Conservation (phyloP, 148 eudicot species). For the Vaccinium darrowii region DNA sequence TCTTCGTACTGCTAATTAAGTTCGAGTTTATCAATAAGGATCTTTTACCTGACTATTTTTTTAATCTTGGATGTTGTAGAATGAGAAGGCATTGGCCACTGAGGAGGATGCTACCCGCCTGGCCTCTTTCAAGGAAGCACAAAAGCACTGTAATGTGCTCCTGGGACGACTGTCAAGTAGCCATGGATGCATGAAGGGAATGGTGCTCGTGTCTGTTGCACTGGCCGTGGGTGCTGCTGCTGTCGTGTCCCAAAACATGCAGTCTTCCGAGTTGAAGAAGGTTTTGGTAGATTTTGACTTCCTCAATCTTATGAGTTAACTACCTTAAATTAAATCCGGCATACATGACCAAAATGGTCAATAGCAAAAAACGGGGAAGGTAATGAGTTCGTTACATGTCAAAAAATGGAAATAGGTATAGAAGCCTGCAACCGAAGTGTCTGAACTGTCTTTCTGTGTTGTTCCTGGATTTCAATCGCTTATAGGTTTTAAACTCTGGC, state of each 20-base stretch:
- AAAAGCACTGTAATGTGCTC: slow-evolving; percentile 44
- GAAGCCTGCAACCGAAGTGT: background rate
- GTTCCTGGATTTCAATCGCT: background rate
- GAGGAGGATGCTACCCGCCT: slow-evolving; percentile 31
- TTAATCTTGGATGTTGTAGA: slow-evolving; percentile 27
- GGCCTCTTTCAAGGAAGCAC: slow-evolving; percentile 43
- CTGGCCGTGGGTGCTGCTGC: slow-evolving; percentile 36
- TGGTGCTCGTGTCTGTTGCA: slow-evolving; percentile 25
- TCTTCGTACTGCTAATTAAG: background rate
- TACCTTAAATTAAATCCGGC: background rate
- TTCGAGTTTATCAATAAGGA: background rate
- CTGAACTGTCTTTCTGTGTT: background rate
- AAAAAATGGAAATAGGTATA: background rate
- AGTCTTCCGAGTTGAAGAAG: slow-evolving; percentile 19
- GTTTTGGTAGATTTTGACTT: slow-evolving; percentile 17
- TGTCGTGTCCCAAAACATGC: slow-evolving; percentile 24
- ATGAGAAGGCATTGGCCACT: slow-evolving; percentile 40
- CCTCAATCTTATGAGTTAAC: slow-evolving; percentile 2
- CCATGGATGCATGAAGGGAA: slow-evolving; percentile 32
- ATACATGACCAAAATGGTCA: slow-evolving; percentile 9
- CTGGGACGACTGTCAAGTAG: slow-evolving; percentile 36
- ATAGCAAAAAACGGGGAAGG: slow-evolving; percentile 10
- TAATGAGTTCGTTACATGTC: background rate
- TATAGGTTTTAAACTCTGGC: background rate
- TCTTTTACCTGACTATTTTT: slow-evolving; percentile 3